phyloP scores from a whole-genome alignment of 2,329 filamentous ascomycete species.

The Paecilomyces fulvus region DNA sequence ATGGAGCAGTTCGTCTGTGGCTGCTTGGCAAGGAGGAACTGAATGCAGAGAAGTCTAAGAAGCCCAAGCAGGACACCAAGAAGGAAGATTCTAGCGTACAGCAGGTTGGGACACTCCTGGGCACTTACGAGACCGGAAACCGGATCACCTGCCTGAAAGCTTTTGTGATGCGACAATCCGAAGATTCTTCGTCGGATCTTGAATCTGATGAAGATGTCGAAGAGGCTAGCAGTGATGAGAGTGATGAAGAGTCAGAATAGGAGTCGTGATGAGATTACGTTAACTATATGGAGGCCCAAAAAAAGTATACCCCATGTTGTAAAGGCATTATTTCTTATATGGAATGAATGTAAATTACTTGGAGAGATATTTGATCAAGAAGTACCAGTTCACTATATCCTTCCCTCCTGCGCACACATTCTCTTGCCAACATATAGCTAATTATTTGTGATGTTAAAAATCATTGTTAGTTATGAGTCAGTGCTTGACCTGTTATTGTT shows the following conservation, averaged over 20 bases:
- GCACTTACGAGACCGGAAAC: conserved; percentile 74
- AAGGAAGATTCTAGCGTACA: conserved; percentile 9
- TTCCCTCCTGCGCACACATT: not conserved
- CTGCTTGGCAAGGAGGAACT: conserved; percentile 38
- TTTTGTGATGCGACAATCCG: conserved; percentile 69
- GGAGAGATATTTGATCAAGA: not conserved
- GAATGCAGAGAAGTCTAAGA: conserved; percentile 8
- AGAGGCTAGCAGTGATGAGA: conserved; percentile 20
- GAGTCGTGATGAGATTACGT: not conserved
- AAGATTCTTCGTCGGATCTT: conserved; percentile 46
- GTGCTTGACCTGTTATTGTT: not conserved
- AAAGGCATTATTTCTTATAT: conserved; percentile 1
- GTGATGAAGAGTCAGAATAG: conserved; percentile 9
- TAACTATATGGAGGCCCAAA: not conserved
- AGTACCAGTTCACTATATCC: not conserved
- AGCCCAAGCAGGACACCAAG: conserved; percentile 10
- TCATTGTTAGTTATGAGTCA: not conserved
- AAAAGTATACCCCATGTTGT: not conserved
- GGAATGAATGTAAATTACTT: not conserved
- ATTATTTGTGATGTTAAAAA: not conserved
- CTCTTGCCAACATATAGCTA: not conserved
- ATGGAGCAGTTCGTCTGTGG: conserved; percentile 79
- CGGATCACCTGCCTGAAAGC: conserved; percentile 81
- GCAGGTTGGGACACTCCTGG: conserved; percentile 60
- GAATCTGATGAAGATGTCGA: conserved; percentile 29